phyloP scores from a whole-genome alignment of 75 land plant genomes.

The Selaginella moellendorffii region DNA sequence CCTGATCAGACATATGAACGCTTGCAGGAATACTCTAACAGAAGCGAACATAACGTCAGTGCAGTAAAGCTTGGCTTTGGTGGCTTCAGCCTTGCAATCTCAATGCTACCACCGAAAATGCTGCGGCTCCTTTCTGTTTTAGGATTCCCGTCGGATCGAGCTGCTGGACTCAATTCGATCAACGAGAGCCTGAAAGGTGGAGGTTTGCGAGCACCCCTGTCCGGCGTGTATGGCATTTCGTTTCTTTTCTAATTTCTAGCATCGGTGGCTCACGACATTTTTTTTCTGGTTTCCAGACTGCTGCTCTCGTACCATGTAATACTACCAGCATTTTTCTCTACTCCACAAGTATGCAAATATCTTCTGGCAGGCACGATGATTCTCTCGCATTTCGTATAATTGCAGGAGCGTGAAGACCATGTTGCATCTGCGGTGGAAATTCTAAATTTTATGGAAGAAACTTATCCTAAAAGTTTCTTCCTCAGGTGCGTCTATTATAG shows the following conservation, averaged over 20 bases:
- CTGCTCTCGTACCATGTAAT: conserved; percentile 35
- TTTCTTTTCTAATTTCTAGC: background rate
- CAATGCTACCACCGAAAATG: conserved; percentile 27
- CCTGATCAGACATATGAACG: too few relatives aligned
- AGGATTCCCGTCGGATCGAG: conserved; percentile 28
- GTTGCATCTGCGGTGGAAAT: conserved; percentile 24
- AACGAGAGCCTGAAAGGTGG: conserved; percentile 28
- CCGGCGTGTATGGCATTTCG: conserved; percentile 25
- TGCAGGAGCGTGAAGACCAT: conserved; percentile 26
- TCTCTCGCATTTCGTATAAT: too few relatives aligned
- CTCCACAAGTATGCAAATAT: conserved; percentile 18
- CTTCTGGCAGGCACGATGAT: too few relatives aligned
- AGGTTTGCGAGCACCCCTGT: conserved; percentile 31
- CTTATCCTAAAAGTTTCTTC: conserved; percentile 26
- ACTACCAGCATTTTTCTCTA: conserved; percentile 33
- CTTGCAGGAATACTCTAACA: conserved; percentile 18
- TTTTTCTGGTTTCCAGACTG: conserved; percentile 22
- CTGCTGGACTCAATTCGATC: conserved; percentile 23
- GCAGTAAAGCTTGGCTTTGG: conserved; percentile 35
- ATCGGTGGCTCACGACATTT: too few relatives aligned
- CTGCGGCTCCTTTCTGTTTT: conserved; percentile 29
- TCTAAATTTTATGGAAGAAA: conserved; percentile 14
- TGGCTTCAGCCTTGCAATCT: conserved; percentile 34
- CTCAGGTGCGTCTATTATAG: conserved; percentile 14
- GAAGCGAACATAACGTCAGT: conserved; percentile 28